phyloP scores from a whole-genome alignment of 805 yeast species.

The Yamadazyma scolyti region DNA sequence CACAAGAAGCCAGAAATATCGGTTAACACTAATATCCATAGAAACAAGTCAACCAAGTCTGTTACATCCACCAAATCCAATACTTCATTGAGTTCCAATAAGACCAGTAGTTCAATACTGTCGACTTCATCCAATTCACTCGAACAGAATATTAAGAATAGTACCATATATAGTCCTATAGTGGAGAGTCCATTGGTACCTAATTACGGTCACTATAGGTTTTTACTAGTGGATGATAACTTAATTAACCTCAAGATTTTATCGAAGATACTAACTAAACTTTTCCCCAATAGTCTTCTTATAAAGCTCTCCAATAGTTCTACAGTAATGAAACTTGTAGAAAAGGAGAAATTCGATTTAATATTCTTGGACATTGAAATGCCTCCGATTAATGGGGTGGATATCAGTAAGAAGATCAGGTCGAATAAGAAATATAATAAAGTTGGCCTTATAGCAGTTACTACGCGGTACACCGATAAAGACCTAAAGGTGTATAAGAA shows the following conservation, averaged over 20 bases:
- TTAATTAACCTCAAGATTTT: conserved; percentile 36
- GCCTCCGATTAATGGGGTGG: conserved; percentile 40
- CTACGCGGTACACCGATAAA: conserved; percentile 25
- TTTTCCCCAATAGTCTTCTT: conserved; percentile 31
- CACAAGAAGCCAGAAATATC: conserved; percentile 3
- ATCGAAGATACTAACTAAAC: conserved; percentile 23
- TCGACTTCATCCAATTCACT: conserved; percentile 3
- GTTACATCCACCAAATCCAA: conserved; percentile 6
- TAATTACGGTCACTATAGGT: conserved; percentile 13
- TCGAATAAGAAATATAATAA: conserved; percentile 12
- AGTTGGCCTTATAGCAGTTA: conserved; percentile 38
- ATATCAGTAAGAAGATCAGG: conserved; percentile 24
- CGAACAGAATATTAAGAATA: conserved; percentile 9
- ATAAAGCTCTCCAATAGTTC: conserved; percentile 27
- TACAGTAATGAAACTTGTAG: conserved; percentile 18
- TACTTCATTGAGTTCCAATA: conserved; percentile 6
- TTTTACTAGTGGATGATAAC: conserved; percentile 40
- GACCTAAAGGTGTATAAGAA: conserved; percentile 28
- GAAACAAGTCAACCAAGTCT: conserved; percentile 8
- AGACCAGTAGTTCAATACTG: conserved; percentile 7
- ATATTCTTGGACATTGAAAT: conserved; percentile 44
- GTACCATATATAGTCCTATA: conserved; percentile 11
- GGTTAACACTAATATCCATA: conserved; percentile 5
- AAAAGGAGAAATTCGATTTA: conserved; percentile 20
- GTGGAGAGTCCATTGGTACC: conserved; percentile 14